Evolutionary conservation across 768 basidiomycete species (phyloP), one percentile per base, ranked within the genome.

Genomic region (Lactarius hatsudake): DNA sequence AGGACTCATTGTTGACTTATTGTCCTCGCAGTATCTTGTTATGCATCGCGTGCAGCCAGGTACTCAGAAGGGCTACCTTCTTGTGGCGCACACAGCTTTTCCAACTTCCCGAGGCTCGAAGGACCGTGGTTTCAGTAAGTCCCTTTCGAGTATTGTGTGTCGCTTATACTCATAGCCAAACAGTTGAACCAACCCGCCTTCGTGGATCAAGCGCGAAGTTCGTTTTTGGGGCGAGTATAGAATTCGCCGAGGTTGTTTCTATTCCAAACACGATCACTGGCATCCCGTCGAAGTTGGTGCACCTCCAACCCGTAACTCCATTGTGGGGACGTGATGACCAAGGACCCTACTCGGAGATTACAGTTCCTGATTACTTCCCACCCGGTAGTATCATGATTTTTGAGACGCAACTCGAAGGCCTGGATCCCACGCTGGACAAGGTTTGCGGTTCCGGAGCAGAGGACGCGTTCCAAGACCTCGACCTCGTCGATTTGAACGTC

Each of bases 341-440:
- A 66, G 89, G 89, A 1, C 83, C 87, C 0, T 93, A 82, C 76
- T 84, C 89, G 26, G 91, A 94, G 75, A 87, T 98, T 66, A 72
- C 84, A 23, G 86, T 97, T 1, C 97, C 97, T 0, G 89, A 94
- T 43, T 80, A 81, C 72, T 99, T 98, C 78, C 95, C 96, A n/a
- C 95, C 96, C 0, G 96, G 96, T 12, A 94, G 92, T 67, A 86
- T 98, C 73, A 88, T 98, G 90, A 72, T 99, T 23, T 98, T 98
- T 73, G 86, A 89, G 74, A 97, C 96, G 0, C 87, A 91, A 70
- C 81, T 93, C 59, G 85, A 93, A 71, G 87, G 88, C 28, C 78
- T 90, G 64, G 91, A 94, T 65, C 69, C 83, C 2, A 77, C 82
- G 0, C 81, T 98, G 3, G 96, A 97, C 68, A 74, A 75, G 2